Conservation (phyloP, 805 yeast species). For the Saccharomycopsis malanga region DNA sequence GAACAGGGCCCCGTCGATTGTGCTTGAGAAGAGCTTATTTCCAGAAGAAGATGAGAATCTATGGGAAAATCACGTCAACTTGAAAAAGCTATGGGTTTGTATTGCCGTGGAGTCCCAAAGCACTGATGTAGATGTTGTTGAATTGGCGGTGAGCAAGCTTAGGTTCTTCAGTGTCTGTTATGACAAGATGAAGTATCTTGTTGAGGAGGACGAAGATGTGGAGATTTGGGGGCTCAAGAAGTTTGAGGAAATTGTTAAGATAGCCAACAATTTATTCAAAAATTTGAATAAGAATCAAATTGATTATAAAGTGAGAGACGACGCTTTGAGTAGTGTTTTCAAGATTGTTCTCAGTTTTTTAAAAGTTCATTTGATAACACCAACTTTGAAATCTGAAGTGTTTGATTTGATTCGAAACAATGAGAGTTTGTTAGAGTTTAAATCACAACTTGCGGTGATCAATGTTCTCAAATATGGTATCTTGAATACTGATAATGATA, state of each 20-base stretch:
- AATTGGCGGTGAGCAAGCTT: constrained; percentile 25
- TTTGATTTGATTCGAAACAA: constrained; percentile 22
- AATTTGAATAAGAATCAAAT: constrained; percentile 1
- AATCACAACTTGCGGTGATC: constrained; percentile 24
- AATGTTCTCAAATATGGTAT: constrained; percentile 23
- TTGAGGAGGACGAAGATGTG: constrained; percentile 7
- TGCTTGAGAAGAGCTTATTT: neutral
- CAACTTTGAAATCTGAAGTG: constrained; percentile 21
- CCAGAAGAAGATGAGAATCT: constrained; percentile 18
- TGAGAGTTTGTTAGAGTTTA: constrained; percentile 22
- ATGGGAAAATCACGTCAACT: constrained; percentile 23
- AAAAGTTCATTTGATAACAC: constrained; percentile 12
- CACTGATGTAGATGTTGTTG: constrained; percentile 23
- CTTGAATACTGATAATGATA: constrained; percentile 12
- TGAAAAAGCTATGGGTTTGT: constrained; percentile 23
- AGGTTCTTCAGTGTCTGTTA: constrained; percentile 25
- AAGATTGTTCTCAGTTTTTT: constrained; percentile 24
- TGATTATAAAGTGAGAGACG: constrained; percentile 7
- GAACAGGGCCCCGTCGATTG: constrained; percentile 9
- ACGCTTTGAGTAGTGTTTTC: constrained; percentile 22
- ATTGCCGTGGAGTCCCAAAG: constrained; percentile 21
- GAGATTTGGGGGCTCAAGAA: constrained; percentile 3
- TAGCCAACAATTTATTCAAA: constrained; percentile 9
- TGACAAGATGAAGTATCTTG: constrained; percentile 8
- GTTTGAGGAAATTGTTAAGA: constrained; percentile 4